phyloP scores from a whole-genome alignment of 108 stramenopile genomes.

The Cyclotella kingstonii region DNA sequence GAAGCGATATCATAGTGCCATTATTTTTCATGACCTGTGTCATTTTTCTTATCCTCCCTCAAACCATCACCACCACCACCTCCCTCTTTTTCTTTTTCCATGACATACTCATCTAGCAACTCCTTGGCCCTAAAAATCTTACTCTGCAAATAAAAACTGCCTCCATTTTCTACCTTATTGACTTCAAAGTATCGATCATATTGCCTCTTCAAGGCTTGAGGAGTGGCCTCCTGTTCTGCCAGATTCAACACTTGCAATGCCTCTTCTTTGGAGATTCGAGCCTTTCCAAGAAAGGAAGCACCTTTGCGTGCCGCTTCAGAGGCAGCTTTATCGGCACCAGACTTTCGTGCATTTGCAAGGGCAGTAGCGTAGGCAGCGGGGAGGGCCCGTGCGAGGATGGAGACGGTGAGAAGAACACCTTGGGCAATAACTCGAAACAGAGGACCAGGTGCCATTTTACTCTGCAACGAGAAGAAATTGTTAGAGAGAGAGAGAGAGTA shows the following conservation, averaged over 20 bases:
- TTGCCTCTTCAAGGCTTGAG: conserved; percentile 65
- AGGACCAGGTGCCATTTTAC: conserved; percentile 45
- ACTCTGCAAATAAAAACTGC: conserved; percentile 97
- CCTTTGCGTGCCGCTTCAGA: conserved; percentile 27
- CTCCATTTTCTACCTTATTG: conserved; percentile 92
- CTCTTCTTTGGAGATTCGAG: conserved; percentile 60
- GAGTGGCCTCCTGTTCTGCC: conserved; percentile 50
- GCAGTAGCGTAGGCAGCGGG: conserved; percentile 48
- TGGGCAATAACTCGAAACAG: conserved; percentile 41
- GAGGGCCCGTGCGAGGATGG: conserved; percentile 42
- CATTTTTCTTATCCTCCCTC: conserved; percentile 25
- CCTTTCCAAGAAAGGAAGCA: conserved; percentile 41
- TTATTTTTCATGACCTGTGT: no score
- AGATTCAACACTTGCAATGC: conserved; percentile 70
- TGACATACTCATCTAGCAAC: conserved; percentile 71
- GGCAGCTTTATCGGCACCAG: conserved; percentile 39
- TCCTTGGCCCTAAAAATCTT: conserved; percentile 96
- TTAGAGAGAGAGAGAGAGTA: background rate
- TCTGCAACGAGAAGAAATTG: background rate
- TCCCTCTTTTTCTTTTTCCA: conserved; percentile 62
- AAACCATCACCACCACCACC: conserved; percentile 17
- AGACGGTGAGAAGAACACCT: conserved; percentile 30
- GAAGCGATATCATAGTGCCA: no score
- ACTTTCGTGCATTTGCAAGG: conserved; percentile 41
- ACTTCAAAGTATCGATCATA: conserved; percentile 88